A percentile compares a stretch with the other conserved stretches of the same genome.
Conservation (phyloP, 768 basidiomycete species). For the Collybia sordida region DNA sequence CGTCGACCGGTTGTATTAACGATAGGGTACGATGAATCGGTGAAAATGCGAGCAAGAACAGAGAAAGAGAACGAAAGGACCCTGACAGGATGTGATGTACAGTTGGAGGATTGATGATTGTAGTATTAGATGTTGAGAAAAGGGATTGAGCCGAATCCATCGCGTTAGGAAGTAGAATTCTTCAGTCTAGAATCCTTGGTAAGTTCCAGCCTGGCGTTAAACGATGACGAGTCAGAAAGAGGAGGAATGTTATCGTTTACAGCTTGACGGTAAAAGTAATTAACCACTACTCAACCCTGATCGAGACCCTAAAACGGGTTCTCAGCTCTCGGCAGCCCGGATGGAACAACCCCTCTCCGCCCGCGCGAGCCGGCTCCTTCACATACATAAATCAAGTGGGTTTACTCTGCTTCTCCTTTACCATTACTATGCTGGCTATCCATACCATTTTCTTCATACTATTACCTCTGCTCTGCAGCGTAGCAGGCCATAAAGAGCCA, state of each 20-base stretch:
- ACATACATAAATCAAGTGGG: too few relatives aligned
- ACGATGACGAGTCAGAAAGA: background rate
- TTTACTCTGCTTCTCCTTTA: slow-evolving; percentile 1
- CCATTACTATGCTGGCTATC: background rate
- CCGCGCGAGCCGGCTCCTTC: too few relatives aligned
- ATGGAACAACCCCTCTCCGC: too few relatives aligned
- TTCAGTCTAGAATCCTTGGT: too few relatives aligned
- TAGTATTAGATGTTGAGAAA: slow-evolving; percentile 5
- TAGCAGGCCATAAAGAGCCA: slow-evolving; percentile 41
- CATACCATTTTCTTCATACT: slow-evolving; percentile 15
- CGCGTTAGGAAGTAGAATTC: background rate
- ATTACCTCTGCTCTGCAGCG: slow-evolving; percentile 19
- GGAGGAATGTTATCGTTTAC: background rate
- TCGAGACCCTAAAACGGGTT: too few relatives aligned
- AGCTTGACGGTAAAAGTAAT: too few relatives aligned
- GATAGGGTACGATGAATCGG: slow-evolving; percentile 37
- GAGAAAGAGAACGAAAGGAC: slow-evolving; percentile 51
- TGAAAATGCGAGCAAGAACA: slow-evolving; percentile 50
- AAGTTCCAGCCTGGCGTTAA: background rate
- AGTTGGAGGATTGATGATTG: slow-evolving; percentile 1
- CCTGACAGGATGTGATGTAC: slow-evolving; percentile 42
- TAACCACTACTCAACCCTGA: too few relatives aligned
- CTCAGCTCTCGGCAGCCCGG: too few relatives aligned
- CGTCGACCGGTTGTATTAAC: slow-evolving; percentile 40
- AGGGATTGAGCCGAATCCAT: slow-evolving; percentile 14